Evolutionary conservation across 1,139 yeast genomes (phyloP), one percentile per base, ranked within the genome.

Genomic region (Blastobotrys arbuscula): DNA sequence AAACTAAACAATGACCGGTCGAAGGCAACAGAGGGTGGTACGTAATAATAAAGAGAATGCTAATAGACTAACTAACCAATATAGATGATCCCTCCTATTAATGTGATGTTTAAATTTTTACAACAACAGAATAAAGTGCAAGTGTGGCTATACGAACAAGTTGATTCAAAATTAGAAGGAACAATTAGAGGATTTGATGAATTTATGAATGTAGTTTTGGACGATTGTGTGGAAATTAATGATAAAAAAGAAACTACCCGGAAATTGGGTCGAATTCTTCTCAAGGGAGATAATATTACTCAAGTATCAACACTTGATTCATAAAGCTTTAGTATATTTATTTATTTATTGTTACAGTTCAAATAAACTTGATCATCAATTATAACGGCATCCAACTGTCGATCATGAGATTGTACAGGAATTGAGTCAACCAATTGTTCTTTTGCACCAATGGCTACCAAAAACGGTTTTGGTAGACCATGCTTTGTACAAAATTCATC

Each of bases 221-320:
- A 87, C 52, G 92, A 89, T 50, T 96, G 97, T 0, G 75, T 77
- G 16, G 96, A 92, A 59, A 70, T 84, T 60, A 62, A 70, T 52
- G 54, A 61, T 46, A 60, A 67, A 52, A 73, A 75, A 49, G 78
- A 80, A n/a, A 56, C 70, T 48, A 69, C 62, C 56, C 64, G 75
- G 15, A 59, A 62, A 8, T 18, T 67, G 48, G 73, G 75, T 19
- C 60, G 86, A 50, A 79, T 92, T 31, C 67, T 94, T 56, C 72
- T 94, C 51, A 92, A 92, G 66, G 98, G 99, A 3, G 99, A 94
- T 63, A 94, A 88, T 64, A 87, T 94, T 48, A 84, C 96, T 16
- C 72, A 90, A 55, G 84, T 92, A 24, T 77, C 90, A 7, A 39
- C 47, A 16, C 41, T 39, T 8, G 41, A 47, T 19, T n/a, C 30